A percentile compares a stretch with the other conserved stretches of the same genome.
These are phyloP conservation scores for Microcyclospora pomicola DNA, from an alignment of 2,329 filamentous ascomycete species.

Conservation along the genomic window DNA sequence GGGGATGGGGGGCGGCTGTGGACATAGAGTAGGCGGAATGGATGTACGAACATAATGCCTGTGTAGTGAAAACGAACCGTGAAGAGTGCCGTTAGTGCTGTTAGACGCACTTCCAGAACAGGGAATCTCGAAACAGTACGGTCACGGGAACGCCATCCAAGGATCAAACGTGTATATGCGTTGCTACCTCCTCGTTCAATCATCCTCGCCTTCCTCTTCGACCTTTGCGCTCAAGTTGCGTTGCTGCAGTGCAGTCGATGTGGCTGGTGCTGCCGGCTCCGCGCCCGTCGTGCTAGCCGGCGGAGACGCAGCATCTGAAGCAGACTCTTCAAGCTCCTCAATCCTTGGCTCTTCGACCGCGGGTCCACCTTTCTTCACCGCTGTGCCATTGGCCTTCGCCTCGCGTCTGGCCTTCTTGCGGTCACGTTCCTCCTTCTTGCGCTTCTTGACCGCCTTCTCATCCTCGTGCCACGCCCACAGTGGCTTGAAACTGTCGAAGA, in stretches of 20 bases:
- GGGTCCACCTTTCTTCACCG: slow-evolving; percentile 6
- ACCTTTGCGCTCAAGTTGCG: slow-evolving; percentile 15
- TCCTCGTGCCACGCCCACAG: slow-evolving; percentile 88
- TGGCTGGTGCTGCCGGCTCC: slow-evolving; percentile 8
- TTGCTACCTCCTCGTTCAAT: too few relatives aligned
- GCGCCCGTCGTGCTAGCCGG: slow-evolving; percentile 11
- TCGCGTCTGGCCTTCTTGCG: slow-evolving; percentile 20
- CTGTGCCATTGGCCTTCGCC: slow-evolving; percentile 15
- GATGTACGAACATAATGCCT: too few relatives aligned
- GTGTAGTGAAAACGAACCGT: too few relatives aligned
- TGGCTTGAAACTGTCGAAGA: slow-evolving; percentile 92
- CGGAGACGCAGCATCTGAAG: slow-evolving; percentile 1
- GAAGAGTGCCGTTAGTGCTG: too few relatives aligned
- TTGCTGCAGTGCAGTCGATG: slow-evolving; percentile 2
- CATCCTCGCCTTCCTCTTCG: slow-evolving; percentile 20
- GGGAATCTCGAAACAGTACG: too few relatives aligned
- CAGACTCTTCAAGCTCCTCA: not conserved
- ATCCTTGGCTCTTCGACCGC: slow-evolving; percentile 6
- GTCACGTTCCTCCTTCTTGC: slow-evolving; percentile 23
- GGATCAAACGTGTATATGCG: too few relatives aligned
- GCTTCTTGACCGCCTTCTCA: slow-evolving; percentile 23
- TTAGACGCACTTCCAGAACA: too few relatives aligned
- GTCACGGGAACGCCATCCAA: too few relatives aligned
- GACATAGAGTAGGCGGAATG: too few relatives aligned
- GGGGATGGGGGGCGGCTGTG: too few relatives aligned